phyloP scores from a whole-genome alignment of 2,329 filamentous ascomycete species.

The Penicillium sp. region DNA sequence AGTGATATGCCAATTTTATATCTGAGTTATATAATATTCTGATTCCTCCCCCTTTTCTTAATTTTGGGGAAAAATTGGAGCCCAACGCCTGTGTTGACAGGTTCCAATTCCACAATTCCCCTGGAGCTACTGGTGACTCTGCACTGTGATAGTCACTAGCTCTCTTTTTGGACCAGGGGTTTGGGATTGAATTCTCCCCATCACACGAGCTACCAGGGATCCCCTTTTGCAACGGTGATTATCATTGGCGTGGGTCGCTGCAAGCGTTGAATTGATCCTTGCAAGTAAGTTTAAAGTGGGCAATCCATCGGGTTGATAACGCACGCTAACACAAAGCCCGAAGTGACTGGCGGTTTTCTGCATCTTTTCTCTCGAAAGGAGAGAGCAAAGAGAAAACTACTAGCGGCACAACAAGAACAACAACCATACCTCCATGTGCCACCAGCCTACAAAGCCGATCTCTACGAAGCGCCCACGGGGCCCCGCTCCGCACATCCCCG shows the following conservation, averaged over 20 bases:
- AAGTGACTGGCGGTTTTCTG: constrained; percentile 21
- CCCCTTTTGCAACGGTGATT: neutral
- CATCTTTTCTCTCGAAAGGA: constrained; percentile 26
- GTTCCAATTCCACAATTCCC: neutral
- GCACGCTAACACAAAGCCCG: constrained; percentile 4
- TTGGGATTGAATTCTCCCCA: neutral
- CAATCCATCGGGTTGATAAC: constrained; percentile 6
- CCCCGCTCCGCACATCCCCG: constrained; percentile 22
- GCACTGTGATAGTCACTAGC: constrained; percentile 1
- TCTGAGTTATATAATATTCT: neutral
- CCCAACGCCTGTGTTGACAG: neutral
- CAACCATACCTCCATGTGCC: constrained; percentile 12
- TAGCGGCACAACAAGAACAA: constrained; percentile 5
- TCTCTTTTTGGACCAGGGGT: neutral
- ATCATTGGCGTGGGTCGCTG: neutral
- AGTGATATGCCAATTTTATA: neutral
- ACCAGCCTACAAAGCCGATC: constrained; percentile 18
- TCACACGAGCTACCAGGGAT: constrained; percentile 14
- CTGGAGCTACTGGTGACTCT: constrained; percentile 1
- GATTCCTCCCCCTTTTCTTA: neutral
- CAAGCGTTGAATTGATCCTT: constrained; percentile 2
- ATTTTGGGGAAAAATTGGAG: neutral
- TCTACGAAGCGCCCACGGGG: constrained; percentile 3
- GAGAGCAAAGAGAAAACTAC: constrained; percentile 22
- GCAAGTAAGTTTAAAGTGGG: constrained; percentile 13